Percentiles rank a stretch among this genome's conserved stretches.
phyloP scores from a whole-genome alignment of 768 basidiomycete genomes.

The Boletus reticulatus region DNA sequence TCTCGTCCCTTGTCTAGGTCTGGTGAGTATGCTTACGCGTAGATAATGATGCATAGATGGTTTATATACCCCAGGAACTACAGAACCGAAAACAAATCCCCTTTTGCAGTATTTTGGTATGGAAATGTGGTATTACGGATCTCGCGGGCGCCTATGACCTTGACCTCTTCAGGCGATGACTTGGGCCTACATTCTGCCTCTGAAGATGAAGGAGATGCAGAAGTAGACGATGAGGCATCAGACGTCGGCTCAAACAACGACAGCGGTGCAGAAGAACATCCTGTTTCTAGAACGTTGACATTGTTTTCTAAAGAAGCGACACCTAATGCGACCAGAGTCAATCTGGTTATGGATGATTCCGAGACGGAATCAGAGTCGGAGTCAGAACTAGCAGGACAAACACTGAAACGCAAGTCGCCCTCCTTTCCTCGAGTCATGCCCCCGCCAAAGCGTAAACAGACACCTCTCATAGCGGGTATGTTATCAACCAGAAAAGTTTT shows the following conservation, averaged over 20 bases:
- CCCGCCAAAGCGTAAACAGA: conserved; percentile 19
- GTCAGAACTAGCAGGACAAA: conserved; percentile 1
- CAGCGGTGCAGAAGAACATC: conserved; percentile 22
- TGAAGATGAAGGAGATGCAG: conserved; percentile 33
- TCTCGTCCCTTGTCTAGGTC: conserved; percentile 2
- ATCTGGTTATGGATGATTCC: conserved; percentile 19
- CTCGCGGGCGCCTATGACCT: background rate
- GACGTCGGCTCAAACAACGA: conserved; percentile 21
- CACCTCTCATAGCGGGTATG: conserved; percentile 17
- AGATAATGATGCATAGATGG: background rate
- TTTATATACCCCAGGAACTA: background rate
- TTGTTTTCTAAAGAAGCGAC: conserved; percentile 9
- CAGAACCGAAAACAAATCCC: conserved; percentile 35
- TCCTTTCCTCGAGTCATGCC: conserved; percentile 7
- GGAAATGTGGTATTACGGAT: background rate
- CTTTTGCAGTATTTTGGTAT: conserved; percentile 50
- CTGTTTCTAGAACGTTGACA: conserved; percentile 24
- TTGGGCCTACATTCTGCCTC: conserved; percentile 53
- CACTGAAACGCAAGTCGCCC: conserved; percentile 27
- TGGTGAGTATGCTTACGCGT: conserved; percentile 7
- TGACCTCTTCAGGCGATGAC: conserved; percentile 32
- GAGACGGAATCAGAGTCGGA: conserved; percentile 36
- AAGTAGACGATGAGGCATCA: conserved; percentile 19
- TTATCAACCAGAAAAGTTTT: background rate
- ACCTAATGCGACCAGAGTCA: background rate